phyloP scores from a whole-genome alignment of 225 moss, liverwort and hornwort species.

The Rhytidiadelphus loreus region DNA sequence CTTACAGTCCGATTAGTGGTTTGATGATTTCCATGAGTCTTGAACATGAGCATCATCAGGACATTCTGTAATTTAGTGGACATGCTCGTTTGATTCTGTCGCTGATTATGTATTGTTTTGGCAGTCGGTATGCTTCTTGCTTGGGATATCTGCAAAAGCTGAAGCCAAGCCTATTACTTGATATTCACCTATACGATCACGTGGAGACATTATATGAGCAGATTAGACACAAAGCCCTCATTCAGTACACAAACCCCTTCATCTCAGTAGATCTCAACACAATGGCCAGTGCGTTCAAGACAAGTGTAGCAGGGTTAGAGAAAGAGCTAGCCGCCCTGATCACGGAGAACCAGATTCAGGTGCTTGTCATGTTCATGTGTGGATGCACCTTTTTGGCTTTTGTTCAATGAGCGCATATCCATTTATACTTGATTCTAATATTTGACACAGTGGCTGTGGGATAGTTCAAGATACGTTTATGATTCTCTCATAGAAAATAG shows the following conservation, averaged over 20 bases:
- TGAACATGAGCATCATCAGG: not conserved
- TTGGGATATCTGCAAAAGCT: constrained; percentile 95
- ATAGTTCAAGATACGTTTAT: not conserved
- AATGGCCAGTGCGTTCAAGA: constrained; percentile 99
- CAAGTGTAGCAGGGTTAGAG: constrained; percentile 90
- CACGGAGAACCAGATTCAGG: constrained; percentile 98
- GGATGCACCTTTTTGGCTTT: not conserved
- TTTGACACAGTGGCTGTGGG: not conserved
- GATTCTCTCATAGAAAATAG: not conserved
- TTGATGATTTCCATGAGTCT: not conserved
- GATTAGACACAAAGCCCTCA: constrained; percentile 91
- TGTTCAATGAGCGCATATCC: not conserved
- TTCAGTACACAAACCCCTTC: constrained; percentile 99
- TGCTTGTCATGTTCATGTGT: constrained; percentile 3
- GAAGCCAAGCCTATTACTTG: constrained; percentile 80
- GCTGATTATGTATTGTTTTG: constrained; percentile 6
- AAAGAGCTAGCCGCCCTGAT: constrained; percentile 97
- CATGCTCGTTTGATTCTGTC: not conserved
- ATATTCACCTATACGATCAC: constrained; percentile 93
- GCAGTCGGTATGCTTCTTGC: constrained; percentile 97
- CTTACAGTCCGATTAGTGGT: not conserved
- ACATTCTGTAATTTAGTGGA: not conserved
- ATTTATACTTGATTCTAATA: not conserved
- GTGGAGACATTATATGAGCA: constrained; percentile 95
- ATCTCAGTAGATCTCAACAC: constrained; percentile 94